Conservation (phyloP, 2,329 filamentous ascomycete species). For the Colletotrichum limetticola region DNA sequence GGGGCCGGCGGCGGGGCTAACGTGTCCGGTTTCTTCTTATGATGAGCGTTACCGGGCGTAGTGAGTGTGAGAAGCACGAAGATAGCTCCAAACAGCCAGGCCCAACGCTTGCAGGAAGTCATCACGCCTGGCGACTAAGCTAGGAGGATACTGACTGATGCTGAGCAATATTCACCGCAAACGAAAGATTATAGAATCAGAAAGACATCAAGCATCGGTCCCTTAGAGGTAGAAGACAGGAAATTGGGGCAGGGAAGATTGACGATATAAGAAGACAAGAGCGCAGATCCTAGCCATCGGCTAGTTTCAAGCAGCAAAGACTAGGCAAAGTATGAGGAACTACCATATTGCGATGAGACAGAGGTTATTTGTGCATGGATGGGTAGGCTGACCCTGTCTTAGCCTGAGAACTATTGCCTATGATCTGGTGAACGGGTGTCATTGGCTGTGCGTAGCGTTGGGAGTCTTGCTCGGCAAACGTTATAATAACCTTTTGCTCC, state of each 20-base stretch:
- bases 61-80: neutral
- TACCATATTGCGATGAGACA: slow-evolving; percentile 15
- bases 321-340: neutral
- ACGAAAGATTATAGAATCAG: neutral
- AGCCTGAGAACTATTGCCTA: neutral
- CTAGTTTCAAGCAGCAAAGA: neutral
- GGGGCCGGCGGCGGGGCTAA: neutral
- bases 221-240: no score
- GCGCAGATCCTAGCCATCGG: neutral
- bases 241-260: neutral
- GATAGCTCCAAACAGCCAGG: neutral
- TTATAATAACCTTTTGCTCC: neutral
- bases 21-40: neutral
- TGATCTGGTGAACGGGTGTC: neutral
- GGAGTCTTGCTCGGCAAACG: neutral
- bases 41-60: neutral
- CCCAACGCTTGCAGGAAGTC: slow-evolving; percentile 9
- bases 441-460: neutral
- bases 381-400: neutral
- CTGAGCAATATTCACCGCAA: neutral
- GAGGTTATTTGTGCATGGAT: slow-evolving; percentile 34
- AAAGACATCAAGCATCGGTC: neutral
- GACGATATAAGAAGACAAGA: slow-evolving; percentile 14
- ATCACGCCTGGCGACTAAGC: neutral
- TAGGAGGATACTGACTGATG: neutral